Evolutionary conservation across 192 early-diverging fungal species (phyloP), one percentile per base, ranked within the genome.

Genomic region (Gonapodya prolifera): DNA sequence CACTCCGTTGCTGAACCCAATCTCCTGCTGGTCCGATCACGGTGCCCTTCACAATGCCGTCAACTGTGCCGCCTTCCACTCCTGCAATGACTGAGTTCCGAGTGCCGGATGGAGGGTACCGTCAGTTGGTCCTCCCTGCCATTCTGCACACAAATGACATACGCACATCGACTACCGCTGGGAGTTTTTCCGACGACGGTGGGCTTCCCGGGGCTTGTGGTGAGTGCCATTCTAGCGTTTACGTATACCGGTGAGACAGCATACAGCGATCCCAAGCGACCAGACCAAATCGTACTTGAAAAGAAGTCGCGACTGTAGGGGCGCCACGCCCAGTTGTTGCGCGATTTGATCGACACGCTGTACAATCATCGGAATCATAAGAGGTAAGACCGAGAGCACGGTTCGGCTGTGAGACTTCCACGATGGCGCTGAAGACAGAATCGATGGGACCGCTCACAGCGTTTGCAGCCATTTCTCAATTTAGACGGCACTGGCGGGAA

Each of bases 331-430:
- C 8, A 73, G 71, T 18, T 73, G 71, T 13, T 18, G 8, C 31
- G 71, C 71, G 16, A 73, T 73, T 32, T 73, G 71, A 32, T 73
- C 71, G 18, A 32, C 71, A 13, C 71, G 71, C 45, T 61, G 45
- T 8, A 61, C n/a, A n/a, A n/a, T n/a, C n/a, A n/a, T n/a, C n/a
- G n/a, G n/a, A n/a, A n/a, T n/a, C n/a, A n/a, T n/a, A n/a, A n/a
- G n/a, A n/a, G n/a, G n/a, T n/a, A n/a, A n/a, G n/a, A n/a, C n/a
- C n/a, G n/a, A n/a, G n/a, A n/a, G n/a, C n/a, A n/a, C n/a, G n/a
- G n/a, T n/a, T n/a, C n/a, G n/a, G n/a, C n/a, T n/a, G n/a, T n/a
- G n/a, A n/a, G n/a, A n/a, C n/a, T n/a, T n/a, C n/a, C n/a, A n/a
- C n/a, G n/a, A n/a, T n/a, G n/a, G n/a, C n/a, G n/a, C n/a, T n/a